These are phyloP conservation scores for Trichoderma sp. DNA, from an alignment of 2,329 filamentous ascomycete genomes.

Conservation along the genomic window DNA sequence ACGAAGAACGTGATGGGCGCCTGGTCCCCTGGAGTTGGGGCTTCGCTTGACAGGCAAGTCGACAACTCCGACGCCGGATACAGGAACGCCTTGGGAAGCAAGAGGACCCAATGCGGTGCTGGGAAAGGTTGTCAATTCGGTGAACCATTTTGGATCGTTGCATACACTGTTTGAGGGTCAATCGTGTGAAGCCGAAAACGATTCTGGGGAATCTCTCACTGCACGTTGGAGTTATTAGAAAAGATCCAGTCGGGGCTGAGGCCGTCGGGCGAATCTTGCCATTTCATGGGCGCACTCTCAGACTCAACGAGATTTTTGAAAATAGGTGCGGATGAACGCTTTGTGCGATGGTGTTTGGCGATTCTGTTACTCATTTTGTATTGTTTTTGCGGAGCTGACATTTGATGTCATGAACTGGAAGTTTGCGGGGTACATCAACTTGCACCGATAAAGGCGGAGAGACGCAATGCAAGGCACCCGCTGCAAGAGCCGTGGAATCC, in stretches of 20 bases:
- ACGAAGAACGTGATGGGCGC: neutral
- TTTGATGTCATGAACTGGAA: too few relatives aligned
- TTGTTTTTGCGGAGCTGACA: too few relatives aligned
- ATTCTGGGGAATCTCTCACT: neutral
- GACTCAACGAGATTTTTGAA: neutral
- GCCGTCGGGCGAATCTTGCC: neutral
- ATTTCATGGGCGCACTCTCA: neutral
- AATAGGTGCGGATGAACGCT: neutral
- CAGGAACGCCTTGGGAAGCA: neutral
- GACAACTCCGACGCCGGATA: constrained; percentile 5
- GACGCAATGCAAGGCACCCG: too few relatives aligned
- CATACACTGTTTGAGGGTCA: constrained; percentile 19
- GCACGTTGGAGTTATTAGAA: neutral
- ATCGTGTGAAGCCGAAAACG: neutral
- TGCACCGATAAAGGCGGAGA: too few relatives aligned
- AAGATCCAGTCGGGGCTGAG: neutral
- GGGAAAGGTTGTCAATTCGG: constrained; percentile 8
- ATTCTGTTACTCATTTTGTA: neutral
- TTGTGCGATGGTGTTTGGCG: neutral
- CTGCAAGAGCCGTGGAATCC: too few relatives aligned
- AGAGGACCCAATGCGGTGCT: neutral
- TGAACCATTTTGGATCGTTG: constrained; percentile 27
- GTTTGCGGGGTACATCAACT: too few relatives aligned
- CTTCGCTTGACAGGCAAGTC: neutral
- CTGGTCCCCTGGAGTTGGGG: neutral